phyloP scores from a whole-genome alignment of 805 yeast species.

The Saturnispora diversa region DNA sequence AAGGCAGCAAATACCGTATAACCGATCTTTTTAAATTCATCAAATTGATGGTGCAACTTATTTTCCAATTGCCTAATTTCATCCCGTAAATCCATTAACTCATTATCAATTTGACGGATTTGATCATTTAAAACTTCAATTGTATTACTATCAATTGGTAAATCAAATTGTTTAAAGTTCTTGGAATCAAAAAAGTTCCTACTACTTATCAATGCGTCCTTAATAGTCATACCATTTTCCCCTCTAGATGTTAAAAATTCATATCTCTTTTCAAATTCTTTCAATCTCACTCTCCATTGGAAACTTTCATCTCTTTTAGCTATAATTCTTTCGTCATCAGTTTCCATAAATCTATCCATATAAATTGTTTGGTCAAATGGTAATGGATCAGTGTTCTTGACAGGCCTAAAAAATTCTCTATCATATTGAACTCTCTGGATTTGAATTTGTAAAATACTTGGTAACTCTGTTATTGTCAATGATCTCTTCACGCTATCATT shows the following conservation, averaged over 20 bases:
- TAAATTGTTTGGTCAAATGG: conserved; percentile 72
- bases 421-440: conserved; percentile 92
- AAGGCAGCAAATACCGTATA: conserved; percentile 86
- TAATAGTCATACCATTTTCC: conserved; percentile 41
- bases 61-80: conserved; percentile 38
- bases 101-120: conserved; percentile 39
- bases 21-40: conserved; percentile 51
- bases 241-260: conserved; percentile 37
- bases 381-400: conserved; percentile 74
- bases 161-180: conserved; percentile 28
- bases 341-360: conserved; percentile 81
- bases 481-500: conserved; percentile 70
- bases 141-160: conserved; percentile 38
- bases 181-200: conserved; percentile 45
- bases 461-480: conserved; percentile 62
- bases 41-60: conserved; percentile 53
- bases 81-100: conserved; percentile 32
- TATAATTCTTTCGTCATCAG: conserved; percentile 48
- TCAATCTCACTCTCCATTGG: conserved; percentile 53
- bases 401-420: conserved; percentile 59
- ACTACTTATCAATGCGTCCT: conserved; percentile 49
- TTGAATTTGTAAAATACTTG: conserved; percentile 82
- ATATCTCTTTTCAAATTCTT: conserved; percentile 36
- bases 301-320: conserved; percentile 48
- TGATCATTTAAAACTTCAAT: conserved; percentile 41